Conservation (phyloP, 225 moss, liverwort and hornwort species). For the Straminergon stramineum region DNA sequence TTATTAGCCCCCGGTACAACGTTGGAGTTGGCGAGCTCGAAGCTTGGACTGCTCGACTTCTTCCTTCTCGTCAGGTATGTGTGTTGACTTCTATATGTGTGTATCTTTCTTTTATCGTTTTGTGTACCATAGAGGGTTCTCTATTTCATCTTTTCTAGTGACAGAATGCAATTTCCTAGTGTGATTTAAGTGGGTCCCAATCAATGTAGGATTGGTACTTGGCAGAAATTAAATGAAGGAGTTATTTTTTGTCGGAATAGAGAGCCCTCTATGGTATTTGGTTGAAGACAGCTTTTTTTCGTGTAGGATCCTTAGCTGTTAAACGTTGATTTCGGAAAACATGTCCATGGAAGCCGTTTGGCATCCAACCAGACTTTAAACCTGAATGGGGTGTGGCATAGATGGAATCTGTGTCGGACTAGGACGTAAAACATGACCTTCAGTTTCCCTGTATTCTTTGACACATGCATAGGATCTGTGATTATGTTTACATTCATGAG, state of each 20-base stretch:
- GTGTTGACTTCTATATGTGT: not conserved
- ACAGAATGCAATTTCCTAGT: not conserved
- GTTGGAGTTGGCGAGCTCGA: constrained; percentile 57
- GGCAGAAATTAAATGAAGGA: too few relatives aligned
- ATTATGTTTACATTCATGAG: not conserved
- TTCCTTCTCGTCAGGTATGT: constrained; percentile 70
- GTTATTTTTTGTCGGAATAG: not conserved
- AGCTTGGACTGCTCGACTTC: constrained; percentile 75
- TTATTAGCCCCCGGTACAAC: constrained; percentile 67
- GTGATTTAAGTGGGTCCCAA: not conserved
- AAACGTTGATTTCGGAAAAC: too few relatives aligned
- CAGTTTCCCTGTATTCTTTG: not conserved
- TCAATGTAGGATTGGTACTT: not conserved
- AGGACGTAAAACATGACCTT: not conserved
- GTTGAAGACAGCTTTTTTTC: not conserved
- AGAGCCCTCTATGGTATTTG: not conserved
- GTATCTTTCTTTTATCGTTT: not conserved
- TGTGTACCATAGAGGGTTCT: not conserved
- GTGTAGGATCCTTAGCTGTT: not conserved
- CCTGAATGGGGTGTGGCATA: not conserved
- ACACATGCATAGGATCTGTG: not conserved
- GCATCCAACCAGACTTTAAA: not conserved
- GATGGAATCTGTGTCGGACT: not conserved
- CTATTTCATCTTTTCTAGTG: not conserved
- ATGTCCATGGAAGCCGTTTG: not conserved